Base-by-base conservation (phyloP, 2,329 filamentous ascomycete species). In the Apiospora koreana region DNA sequence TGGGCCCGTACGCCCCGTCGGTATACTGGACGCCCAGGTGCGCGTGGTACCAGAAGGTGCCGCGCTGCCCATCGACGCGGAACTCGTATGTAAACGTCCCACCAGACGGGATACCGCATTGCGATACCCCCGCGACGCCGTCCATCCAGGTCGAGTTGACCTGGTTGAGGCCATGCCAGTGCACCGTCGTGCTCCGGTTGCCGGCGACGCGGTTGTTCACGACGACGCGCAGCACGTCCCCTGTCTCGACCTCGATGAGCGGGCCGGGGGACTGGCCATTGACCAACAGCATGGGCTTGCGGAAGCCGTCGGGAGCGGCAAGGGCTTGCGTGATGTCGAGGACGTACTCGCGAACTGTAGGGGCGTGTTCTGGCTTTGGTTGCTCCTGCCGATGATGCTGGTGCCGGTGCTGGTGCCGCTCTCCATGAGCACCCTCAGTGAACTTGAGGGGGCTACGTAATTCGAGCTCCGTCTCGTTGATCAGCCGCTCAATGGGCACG, bases 91-190 rank as follows among this genome's bases (percentile, higher is more conserved):
- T 88, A 71, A 90, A 88, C 1, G 80, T 85, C 10, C 80, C 77
- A 0, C 88, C 89, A 0, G 89, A 85, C 1, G 86, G 83, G 23
- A 92, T 88, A 0, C 83, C 83, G 73, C 88, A 91, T 74, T 91
- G 91, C 0, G 86, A 88, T 10, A 92, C 85, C 46, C 86, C 87
- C 0, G 85, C 81, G 2, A 90, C 86, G 3, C 91, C 91, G 74
- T 93, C 91, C 88, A 92, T 91, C 72, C 88, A 85, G 25, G 85
- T 89, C 0, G 88, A 88, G 45, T 87, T 87, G 72, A 87, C 87
- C 79, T 92, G 90, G 74, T 87, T 88, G 72, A 93, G 83, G 23
- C 91, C 91, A 75, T 93, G 91, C 81, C 90, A 93, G 75, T 93
- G 91, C 18, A 93, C 82, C 65, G 86, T 86, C 2, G 91, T 89